These are phyloP conservation scores for Potentilla sterilis DNA, from an alignment of 306 rosid genomes.

Conservation along the genomic window DNA sequence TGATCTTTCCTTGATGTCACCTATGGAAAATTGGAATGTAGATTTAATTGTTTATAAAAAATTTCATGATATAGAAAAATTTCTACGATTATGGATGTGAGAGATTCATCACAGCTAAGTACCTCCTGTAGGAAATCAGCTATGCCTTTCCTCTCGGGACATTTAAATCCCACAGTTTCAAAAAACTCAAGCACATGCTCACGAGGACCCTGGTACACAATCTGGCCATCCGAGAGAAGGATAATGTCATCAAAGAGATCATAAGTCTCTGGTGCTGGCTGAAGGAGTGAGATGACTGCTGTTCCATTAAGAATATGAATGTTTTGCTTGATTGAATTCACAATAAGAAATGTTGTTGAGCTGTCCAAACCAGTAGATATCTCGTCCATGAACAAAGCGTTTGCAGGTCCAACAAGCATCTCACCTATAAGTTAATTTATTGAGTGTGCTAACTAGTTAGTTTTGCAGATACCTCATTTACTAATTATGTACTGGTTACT, in stretches of 20 bases:
- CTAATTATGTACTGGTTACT: too few species aligned
- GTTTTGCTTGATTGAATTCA: conserved; percentile 41
- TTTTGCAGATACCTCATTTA: neutral
- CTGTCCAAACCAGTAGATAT: conserved; percentile 57
- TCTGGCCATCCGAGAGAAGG: conserved; percentile 43
- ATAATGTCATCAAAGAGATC: conserved; percentile 46
- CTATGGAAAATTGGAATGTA: conserved; percentile 17
- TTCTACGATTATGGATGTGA: neutral
- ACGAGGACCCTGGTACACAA: conserved; percentile 49
- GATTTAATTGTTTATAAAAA: too few species aligned
- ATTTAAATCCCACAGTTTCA: conserved; percentile 40
- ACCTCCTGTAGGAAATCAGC: conserved; percentile 55
- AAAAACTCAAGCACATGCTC: conserved; percentile 40
- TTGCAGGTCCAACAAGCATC: conserved; percentile 50
- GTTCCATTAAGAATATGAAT: conserved; percentile 38
- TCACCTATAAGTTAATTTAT: conserved; percentile 29
- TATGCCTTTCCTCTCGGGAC: conserved; percentile 47
- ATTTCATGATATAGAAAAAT: too few species aligned
- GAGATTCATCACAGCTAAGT: neutral
- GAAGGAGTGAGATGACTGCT: conserved; percentile 46
- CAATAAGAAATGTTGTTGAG: conserved; percentile 50
- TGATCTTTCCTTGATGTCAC: conserved; percentile 55
- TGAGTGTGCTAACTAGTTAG: neutral
- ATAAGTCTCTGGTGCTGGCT: conserved; percentile 53
- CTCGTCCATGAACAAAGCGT: conserved; percentile 49